Base-by-base conservation (phyloP, 768 basidiomycete genomes). In the Galerina marginata region DNA sequence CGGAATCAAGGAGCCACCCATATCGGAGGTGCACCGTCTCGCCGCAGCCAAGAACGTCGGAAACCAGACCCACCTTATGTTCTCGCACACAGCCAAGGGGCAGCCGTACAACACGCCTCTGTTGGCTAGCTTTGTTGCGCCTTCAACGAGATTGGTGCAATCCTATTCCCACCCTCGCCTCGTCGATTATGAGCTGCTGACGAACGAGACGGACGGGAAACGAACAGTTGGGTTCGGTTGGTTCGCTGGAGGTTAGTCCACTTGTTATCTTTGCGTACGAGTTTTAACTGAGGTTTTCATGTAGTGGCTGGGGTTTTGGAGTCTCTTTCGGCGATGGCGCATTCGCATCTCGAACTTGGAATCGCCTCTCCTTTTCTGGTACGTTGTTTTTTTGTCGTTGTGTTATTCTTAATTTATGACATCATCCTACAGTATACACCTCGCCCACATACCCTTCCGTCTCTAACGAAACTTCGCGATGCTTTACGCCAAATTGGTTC, bases 31-130 rank as follows among this genome's bases (percentile, higher is more conserved):
- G 37, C 69, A 86, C 65, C 81, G 79, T 16, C 50, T 52, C 15
- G 40, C 37, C 10, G n/a, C 50, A 9, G 12, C 37, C 39, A 40
- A 56, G 52, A 33, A 80, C 83, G 20, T 66, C 47, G 56, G 33
- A 52, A 61, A 37, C 64, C 83, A 10, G 36, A 94, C 89, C 0
- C 89, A 95, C 66, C 74, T 96, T 56, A 94, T 95, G 88, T 96
- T 97, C 81, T 94, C 91, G 33, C 95, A 96, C 71, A 96, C 95
- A 0, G 84, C 86, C 56, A 96, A 96, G 72, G 92, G 91, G 0
- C 92, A 96, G 73, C 72, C 79, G 6, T 96, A 96, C 74, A 97
- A 96, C 67, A 92, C 89, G 69, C 84, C 88, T 0, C 76, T 97
- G 0, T 80, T 97, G 2, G 79, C 88, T 0, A 79, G 82, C 53